Percentiles rank a stretch among this genome's conserved stretches.
These are phyloP conservation scores for Copromyces sp. DNA, from an alignment of 495 filamentous ascomycete species.

Conservation along the genomic window DNA sequence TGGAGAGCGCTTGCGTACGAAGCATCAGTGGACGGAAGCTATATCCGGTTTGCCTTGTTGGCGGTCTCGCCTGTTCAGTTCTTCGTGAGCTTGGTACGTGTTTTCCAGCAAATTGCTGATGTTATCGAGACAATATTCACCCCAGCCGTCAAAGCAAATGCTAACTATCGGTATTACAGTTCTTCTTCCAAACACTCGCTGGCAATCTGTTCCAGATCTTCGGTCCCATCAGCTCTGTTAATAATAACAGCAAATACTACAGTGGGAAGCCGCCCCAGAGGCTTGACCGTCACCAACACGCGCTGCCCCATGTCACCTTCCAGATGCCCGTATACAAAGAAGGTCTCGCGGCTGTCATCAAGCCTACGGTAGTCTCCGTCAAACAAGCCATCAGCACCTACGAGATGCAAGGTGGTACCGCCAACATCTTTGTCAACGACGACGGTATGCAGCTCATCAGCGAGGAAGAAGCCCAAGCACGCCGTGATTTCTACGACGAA, in stretches of 20 bases:
- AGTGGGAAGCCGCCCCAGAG: slow-evolving; percentile 44
- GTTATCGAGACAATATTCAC: no score
- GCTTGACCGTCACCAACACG: slow-evolving; percentile 29
- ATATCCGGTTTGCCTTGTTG: slow-evolving; percentile 38
- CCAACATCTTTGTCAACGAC: slow-evolving; percentile 63
- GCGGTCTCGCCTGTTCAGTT: slow-evolving; percentile 39
- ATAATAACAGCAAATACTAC: slow-evolving; percentile 49
- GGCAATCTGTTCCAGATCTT: slow-evolving; percentile 47
- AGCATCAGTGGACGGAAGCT: slow-evolving; percentile 38
- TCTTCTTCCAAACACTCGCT: slow-evolving; percentile 52
- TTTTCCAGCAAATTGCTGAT: neutral
- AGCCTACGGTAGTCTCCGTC: slow-evolving; percentile 50
- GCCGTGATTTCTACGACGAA: slow-evolving; percentile 56
- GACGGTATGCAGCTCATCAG: slow-evolving; percentile 55
- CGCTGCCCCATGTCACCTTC: slow-evolving; percentile 59
- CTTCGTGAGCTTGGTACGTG: slow-evolving; percentile 46
- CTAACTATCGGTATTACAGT: slow-evolving; percentile 23
- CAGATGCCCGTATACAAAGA: slow-evolving; percentile 73
- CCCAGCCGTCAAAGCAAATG: neutral
- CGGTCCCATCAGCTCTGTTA: slow-evolving; percentile 48
- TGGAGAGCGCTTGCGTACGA: slow-evolving; percentile 45
- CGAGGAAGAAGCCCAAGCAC: slow-evolving; percentile 42
- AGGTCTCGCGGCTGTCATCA: slow-evolving; percentile 51
- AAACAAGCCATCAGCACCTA: slow-evolving; percentile 59
- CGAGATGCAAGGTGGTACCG: slow-evolving; percentile 57